Evolutionary conservation across 139 green algal species (phyloP).

Genomic region (Gonium pectorale): DNA sequence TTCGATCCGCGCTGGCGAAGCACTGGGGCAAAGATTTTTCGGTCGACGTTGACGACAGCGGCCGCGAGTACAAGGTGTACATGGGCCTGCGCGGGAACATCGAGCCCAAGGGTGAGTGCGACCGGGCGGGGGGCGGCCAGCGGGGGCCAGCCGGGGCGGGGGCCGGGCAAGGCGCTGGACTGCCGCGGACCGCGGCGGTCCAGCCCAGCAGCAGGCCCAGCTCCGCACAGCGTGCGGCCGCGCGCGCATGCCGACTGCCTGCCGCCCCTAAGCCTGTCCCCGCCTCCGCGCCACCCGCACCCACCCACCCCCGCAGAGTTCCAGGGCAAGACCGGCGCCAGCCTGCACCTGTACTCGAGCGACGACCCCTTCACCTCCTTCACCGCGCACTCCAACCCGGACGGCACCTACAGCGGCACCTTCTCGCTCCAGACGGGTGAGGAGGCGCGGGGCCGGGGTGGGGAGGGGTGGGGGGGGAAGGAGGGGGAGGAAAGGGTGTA

Average conservation of each 20-base stretch:
- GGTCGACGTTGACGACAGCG: constrained; percentile 54
- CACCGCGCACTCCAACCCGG: constrained; percentile 61
- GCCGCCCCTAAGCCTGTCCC: background rate
- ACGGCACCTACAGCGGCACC: constrained; percentile 69
- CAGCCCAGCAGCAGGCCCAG: too few species aligned
- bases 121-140: background rate
- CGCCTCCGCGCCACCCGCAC: background rate
- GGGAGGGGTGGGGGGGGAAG: background rate
- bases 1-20: constrained; percentile 44
- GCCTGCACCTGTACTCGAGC: constrained; percentile 62
- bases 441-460: background rate
- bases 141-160: background rate
- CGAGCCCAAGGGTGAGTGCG: constrained; percentile 50
- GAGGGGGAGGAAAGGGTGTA: too few species aligned
- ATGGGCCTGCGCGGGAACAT: constrained; percentile 49
- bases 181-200: too few species aligned
- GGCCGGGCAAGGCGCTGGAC: too few species aligned
- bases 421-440: constrained; percentile 54
- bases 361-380: constrained; percentile 65
- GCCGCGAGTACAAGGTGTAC: constrained; percentile 69
- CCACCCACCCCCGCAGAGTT: constrained; percentile 48
- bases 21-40: constrained; percentile 43
- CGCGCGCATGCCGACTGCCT: too few species aligned
- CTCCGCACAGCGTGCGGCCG: background rate
- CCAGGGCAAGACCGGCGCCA: constrained; percentile 50